Base-by-base conservation (phyloP, 352 stramenopile genomes). In the Phytophthora ohioensis region DNA sequence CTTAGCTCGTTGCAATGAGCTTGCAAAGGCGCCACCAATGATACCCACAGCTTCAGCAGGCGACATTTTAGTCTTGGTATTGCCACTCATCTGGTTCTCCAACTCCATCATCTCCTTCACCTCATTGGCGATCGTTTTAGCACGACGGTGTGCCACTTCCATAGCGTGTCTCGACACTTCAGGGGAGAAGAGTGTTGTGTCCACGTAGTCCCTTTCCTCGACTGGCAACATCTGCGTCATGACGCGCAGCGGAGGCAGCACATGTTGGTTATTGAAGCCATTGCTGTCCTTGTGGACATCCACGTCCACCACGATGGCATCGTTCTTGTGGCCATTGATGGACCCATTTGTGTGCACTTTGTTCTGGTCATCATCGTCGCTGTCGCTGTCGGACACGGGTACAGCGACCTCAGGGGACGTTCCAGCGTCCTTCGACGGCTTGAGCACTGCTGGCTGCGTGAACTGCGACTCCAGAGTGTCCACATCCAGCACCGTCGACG, bases 141-240 rank as follows among this genome's bases (percentile, higher is more conserved):
- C 89, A 32, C 89, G 85, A 21, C 89, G 82, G 67, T 93, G 87
- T 0, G 89, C 89, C n/a, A 94, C 78, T 35, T 96, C 89, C 67
- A 96, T 89, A 9, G 87, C 87, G 48, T 94, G 87, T 27, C 89
- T 79, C 7, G 89, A 96, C 3, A 95, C 78, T 27, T 96, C 89
- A 0, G 89, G 84, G 2, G 87, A 95, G 64, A 96, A 96, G 5
- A 96, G 71, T 36, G 80, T 90, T 54, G 83, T 71, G 75, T 96
- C 85, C 9, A 94, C 86, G 46, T 93, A 93, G 56, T 94, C 87
- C 41, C 73, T 67, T 27, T 93, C 82, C 35, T 80, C 76, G 12
- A 75, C 36, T 2, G 75, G 56, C 9, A 87, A 39, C 35, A 77
- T 79, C 47, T 75, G 72, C 13, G 76, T 71, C 21, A 75, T 47